Percentiles rank a stretch among this genome's conserved stretches.
phyloP scores from a whole-genome alignment of 176 grass and related monocot species.

The Alloteropsis semialata region DNA sequence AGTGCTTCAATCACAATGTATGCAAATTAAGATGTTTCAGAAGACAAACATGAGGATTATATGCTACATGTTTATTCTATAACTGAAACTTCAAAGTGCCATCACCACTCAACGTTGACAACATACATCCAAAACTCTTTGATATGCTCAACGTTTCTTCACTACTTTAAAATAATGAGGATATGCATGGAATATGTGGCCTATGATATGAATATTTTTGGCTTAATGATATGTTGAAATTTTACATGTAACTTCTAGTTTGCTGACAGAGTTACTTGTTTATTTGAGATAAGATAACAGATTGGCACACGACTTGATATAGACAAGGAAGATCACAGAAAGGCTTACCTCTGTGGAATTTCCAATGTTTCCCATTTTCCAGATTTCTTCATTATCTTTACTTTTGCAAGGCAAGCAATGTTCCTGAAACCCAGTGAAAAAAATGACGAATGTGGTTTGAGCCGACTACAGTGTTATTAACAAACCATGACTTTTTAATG shows the following conservation, averaged over 20 bases:
- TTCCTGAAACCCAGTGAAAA: constrained; percentile 56
- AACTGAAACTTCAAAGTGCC: constrained; percentile 6
- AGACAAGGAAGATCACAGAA: background rate
- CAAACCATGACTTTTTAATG: background rate
- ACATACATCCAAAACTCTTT: background rate
- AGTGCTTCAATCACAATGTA: background rate
- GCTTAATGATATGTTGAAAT: background rate
- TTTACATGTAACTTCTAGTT: background rate
- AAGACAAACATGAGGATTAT: background rate
- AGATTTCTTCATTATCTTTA: constrained; percentile 91
- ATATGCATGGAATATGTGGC: background rate
- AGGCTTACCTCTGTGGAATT: constrained; percentile 78
- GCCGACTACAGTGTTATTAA: background rate
- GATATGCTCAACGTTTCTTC: background rate
- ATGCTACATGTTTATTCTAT: background rate
- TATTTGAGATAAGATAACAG: background rate
- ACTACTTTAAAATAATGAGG: background rate
- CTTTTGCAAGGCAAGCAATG: constrained; percentile 73
- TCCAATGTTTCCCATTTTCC: constrained; percentile 87
- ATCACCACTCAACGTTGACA: background rate
- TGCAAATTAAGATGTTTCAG: background rate
- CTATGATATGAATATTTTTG: background rate
- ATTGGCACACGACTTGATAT: background rate
- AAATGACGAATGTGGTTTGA: background rate
- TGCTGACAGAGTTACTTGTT: background rate